phyloP scores from a whole-genome alignment of 192 early-diverging fungal species.

The Lobosporangium transversale region DNA sequence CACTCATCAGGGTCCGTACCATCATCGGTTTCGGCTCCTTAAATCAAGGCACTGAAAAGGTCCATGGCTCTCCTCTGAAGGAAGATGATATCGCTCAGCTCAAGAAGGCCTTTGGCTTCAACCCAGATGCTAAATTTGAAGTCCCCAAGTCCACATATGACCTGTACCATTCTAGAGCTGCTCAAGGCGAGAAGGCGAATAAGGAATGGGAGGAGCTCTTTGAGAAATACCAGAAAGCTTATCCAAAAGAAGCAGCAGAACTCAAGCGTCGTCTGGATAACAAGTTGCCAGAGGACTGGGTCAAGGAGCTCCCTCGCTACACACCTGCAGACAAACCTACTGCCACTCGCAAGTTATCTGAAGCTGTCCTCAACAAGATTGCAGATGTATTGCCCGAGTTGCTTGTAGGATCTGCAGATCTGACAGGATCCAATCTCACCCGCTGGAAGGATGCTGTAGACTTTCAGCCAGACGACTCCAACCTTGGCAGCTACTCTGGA shows the following conservation, averaged over 20 bases:
- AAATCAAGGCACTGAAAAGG: constrained; percentile 88
- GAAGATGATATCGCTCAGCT: constrained; percentile 80
- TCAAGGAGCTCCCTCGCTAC: constrained; percentile 77
- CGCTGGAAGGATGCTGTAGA: constrained; percentile 96
- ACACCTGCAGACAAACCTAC: constrained; percentile 82
- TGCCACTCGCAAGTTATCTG: constrained; percentile 91
- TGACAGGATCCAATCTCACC: constrained; percentile 96
- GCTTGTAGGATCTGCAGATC: constrained; percentile 94
- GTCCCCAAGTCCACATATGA: constrained; percentile 75
- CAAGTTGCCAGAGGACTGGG: constrained; percentile 80
- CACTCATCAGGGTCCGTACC: constrained; percentile 89
- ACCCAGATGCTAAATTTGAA: constrained; percentile 75
- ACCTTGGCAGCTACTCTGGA: constrained; percentile 84
- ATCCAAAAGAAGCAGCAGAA: constrained; percentile 77
- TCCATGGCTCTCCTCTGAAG: constrained; percentile 90
- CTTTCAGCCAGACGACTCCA: constrained; percentile 82
- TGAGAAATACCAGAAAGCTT: constrained; percentile 70
- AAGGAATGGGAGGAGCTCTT: constrained; percentile 81
- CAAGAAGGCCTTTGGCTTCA: constrained; percentile 88
- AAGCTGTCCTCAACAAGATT: constrained; percentile 84
- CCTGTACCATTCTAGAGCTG: constrained; percentile 56
- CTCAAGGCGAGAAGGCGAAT: constrained; percentile 72
- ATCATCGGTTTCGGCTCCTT: constrained; percentile 95
- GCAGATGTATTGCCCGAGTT: constrained; percentile 85
- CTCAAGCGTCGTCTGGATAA: constrained; percentile 79